Evolutionary conservation across 192 early-diverging fungal genomes (phyloP).

Genomic region (Coemansia sp.): DNA sequence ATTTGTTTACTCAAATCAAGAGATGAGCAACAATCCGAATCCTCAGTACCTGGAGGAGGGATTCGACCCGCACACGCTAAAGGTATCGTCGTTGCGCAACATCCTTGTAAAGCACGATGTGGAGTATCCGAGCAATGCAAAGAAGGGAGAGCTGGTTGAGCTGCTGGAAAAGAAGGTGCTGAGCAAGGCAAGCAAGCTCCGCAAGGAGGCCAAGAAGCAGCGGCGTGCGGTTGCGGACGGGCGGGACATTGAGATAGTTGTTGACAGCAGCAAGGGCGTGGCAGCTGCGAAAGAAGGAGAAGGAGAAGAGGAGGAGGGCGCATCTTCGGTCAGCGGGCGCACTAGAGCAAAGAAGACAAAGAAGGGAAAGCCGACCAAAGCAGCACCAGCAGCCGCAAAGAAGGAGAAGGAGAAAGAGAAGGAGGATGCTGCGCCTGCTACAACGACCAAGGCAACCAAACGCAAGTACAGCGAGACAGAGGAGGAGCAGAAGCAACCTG

Average conservation of each 20-base stretch:
- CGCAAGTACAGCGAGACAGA: conserved; percentile 47
- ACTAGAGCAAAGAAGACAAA: conserved; percentile 3
- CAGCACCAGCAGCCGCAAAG: neutral
- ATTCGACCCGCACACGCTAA: conserved; percentile 46
- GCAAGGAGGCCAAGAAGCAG: conserved; percentile 41
- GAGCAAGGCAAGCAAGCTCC: conserved; percentile 28
- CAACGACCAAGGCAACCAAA: conserved; percentile 16
- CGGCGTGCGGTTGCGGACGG: conserved; percentile 28
- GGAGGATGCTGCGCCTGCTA: conserved; percentile 7
- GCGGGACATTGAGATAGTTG: conserved; percentile 36
- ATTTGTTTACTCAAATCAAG: neutral
- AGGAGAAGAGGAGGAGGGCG: neutral
- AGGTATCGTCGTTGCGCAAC: conserved; percentile 37
- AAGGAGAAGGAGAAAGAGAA: neutral
- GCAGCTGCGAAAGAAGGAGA: neutral
- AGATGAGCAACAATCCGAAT: conserved; percentile 15
- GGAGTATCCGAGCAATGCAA: conserved; percentile 41
- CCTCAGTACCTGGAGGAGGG: conserved; percentile 43
- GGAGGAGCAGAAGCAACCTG: neutral
- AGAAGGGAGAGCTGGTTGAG: conserved; percentile 41
- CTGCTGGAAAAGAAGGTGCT: conserved; percentile 25
- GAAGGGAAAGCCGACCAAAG: conserved; percentile 4
- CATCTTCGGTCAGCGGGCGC: neutral
- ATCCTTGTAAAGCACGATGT: conserved; percentile 45
- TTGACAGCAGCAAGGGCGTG: conserved; percentile 9